These are phyloP conservation scores for Fraxinus dipetala DNA, from an alignment of 305 asterid species.

Conservation along the genomic window DNA sequence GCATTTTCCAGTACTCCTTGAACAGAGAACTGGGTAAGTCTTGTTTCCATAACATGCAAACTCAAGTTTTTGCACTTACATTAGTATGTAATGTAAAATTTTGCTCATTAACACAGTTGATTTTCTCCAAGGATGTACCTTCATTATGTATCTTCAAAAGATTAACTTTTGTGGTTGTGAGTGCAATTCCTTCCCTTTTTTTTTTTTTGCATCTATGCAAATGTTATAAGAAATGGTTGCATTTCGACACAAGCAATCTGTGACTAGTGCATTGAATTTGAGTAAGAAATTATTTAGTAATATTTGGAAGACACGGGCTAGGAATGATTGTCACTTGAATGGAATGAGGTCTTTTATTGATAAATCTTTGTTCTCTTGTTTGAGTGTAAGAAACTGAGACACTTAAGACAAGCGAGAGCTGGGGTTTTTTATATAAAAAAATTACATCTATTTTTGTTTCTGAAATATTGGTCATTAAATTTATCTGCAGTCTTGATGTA, in stretches of 20 bases:
- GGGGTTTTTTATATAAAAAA: too few relatives aligned
- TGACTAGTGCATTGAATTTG: background rate
- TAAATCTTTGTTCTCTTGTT: background rate
- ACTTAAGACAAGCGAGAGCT: background rate
- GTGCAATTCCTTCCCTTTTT: background rate
- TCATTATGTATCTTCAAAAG: background rate
- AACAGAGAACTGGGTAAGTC: conserved; percentile 79
- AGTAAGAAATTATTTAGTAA: background rate
- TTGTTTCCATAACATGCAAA: conserved; percentile 15
- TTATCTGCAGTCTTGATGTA: conserved; percentile 55
- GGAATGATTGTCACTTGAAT: background rate
- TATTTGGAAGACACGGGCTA: background rate
- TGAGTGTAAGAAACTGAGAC: background rate
- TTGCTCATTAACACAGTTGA: background rate
- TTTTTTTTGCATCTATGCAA: background rate
- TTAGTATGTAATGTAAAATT: background rate
- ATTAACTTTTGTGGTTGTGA: background rate
- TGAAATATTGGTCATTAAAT: background rate
- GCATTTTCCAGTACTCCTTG: conserved; percentile 83
- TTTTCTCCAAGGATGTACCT: background rate
- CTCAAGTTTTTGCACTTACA: conserved; percentile 2
- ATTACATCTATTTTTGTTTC: too few relatives aligned
- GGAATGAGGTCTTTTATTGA: background rate
- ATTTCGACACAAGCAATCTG: background rate
- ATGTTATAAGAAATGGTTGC: background rate